A percentile compares a stretch with the other conserved stretches of the same genome.
phyloP scores from a whole-genome alignment of 1,139 yeast species.

The Petasospora rhodanensis region DNA sequence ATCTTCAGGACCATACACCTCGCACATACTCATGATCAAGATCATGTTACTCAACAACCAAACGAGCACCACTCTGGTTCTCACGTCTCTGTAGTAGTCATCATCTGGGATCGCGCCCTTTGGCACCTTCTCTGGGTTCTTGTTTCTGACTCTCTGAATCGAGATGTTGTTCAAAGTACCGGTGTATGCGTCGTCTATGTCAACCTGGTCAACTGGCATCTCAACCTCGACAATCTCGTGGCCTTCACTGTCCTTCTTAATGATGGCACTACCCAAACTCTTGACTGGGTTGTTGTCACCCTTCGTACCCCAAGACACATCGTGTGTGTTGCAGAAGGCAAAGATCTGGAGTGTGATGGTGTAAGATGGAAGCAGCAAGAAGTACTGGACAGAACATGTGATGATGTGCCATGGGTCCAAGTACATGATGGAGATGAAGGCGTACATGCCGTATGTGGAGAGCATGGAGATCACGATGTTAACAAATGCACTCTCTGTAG shows the following conservation, averaged over 20 bases:
- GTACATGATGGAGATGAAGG: constrained; percentile 71
- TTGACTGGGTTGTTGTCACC: constrained; percentile 65
- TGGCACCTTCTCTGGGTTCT: constrained; percentile 36
- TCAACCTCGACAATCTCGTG: constrained; percentile 61
- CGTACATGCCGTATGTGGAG: constrained; percentile 90
- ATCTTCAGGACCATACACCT: constrained; percentile 64
- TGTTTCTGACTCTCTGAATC: constrained; percentile 65
- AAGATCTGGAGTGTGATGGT: constrained; percentile 88
- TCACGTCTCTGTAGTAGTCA: constrained; percentile 89
- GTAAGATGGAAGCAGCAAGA: constrained; percentile 83
- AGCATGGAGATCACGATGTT: constrained; percentile 79
- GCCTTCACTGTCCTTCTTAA: constrained; percentile 48
- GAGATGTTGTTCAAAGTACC: constrained; percentile 72
- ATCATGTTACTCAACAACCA: constrained; percentile 85
- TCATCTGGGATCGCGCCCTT: constrained; percentile 51
- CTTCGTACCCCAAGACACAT: constrained; percentile 96
- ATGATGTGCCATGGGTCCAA: constrained; percentile 94
- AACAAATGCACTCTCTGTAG: constrained; percentile 50
- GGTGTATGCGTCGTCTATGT: constrained; percentile 82
- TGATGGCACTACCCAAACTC: constrained; percentile 61
- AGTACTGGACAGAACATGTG: constrained; percentile 81
- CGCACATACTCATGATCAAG: constrained; percentile 80
- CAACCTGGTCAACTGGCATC: constrained; percentile 84
- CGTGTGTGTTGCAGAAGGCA: constrained; percentile 94
- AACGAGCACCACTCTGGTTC: constrained; percentile 87